Evolutionary conservation across 768 basidiomycete genomes (phyloP), one percentile per base, ranked within the genome.

Genomic region (Myochromella boudieri): DNA sequence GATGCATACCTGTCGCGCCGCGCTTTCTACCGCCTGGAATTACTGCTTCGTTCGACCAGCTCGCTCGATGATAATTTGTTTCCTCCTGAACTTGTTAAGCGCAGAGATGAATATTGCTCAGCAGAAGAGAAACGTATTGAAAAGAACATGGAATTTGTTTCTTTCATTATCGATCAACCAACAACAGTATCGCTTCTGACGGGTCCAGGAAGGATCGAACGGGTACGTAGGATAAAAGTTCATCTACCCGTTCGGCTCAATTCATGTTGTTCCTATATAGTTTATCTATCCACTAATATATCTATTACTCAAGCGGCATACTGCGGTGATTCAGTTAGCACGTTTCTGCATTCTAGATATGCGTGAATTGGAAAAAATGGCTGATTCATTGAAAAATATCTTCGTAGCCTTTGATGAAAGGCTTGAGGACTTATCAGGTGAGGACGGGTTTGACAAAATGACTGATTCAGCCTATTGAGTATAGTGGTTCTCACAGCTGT

Each of bases 281-380:
- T 41, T 41, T 10, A 37, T 45, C 5, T 46, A 36, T 21, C 49
- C 49, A 1, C 26, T 51, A 2, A 26, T 45, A 1, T 50, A 44
- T n/a, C 18, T 50, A 12, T 12, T 50, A 3, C 38, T 44, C 1
- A 29, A 37, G 11, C 44, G 24, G 4, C 6, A 33, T 2, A 4
- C 46, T 0, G 24, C 41, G 25, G 20, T 18, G 1, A 36, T 51
- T 6, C 37, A 42, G n/a, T 21, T 51, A 8, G 44, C 43, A 7
- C 33, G 44, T 3, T 36, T 14, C 4, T 28, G 46, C 11, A 26
- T 32, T 5, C 9, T 51, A 4, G 17, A 51, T n/a, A 8, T 31
- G 1, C 20, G 37, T 3, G 49, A 46, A 15, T 34, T 51, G 11
- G 1, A 29, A 1, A 24, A 12, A 12, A 5, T 3, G 14, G 10